Evolutionary conservation across 192 early-diverging fungal genomes (phyloP).

Genomic region (Rhizophagus sp.): DNA sequence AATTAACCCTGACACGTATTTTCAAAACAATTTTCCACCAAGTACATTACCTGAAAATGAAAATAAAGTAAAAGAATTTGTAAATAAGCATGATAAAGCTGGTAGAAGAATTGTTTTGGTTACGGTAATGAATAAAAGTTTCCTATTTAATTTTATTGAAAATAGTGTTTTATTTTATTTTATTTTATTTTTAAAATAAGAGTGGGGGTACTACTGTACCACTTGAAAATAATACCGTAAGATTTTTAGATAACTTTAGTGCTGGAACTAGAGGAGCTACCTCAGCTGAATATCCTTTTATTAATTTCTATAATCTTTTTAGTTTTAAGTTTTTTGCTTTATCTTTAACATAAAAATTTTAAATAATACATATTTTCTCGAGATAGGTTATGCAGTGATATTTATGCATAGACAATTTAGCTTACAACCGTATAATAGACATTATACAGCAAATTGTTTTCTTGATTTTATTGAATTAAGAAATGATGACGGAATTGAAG

Average conservation of each 20-base stretch:
- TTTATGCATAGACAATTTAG: slow-evolving; percentile 94
- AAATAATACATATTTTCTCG: slow-evolving; percentile 59
- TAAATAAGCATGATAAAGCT: slow-evolving; percentile 48
- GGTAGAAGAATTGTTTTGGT: slow-evolving; percentile 81
- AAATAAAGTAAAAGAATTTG: slow-evolving; percentile 56
- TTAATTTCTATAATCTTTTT: not conserved
- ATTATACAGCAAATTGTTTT: slow-evolving; percentile 78
- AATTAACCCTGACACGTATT: slow-evolving; percentile 77
- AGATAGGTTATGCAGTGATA: slow-evolving; percentile 91
- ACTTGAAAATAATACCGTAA: slow-evolving; percentile 92
- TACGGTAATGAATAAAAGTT: slow-evolving; percentile 54
- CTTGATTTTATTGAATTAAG: slow-evolving; percentile 79
- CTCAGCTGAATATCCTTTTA: slow-evolving; percentile 78
- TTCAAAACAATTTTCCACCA: slow-evolving; percentile 70
- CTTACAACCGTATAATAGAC: slow-evolving; percentile 88
- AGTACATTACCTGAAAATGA: slow-evolving; percentile 60
- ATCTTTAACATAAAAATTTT: not conserved
- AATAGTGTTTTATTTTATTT: not conserved
- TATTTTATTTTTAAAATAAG: slow-evolving; percentile 30
- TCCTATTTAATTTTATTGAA: too few species aligned
- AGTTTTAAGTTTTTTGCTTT: not conserved
- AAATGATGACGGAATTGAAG: slow-evolving; percentile 58
- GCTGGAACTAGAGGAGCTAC: slow-evolving; percentile 93
- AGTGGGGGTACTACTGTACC: slow-evolving; percentile 97
- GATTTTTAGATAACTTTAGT: slow-evolving; percentile 99